A percentile compares a stretch with the other conserved stretches of the same genome.
Conservation (phyloP, 2,329 filamentous ascomycete species). For the Xylariaceae sp. region DNA sequence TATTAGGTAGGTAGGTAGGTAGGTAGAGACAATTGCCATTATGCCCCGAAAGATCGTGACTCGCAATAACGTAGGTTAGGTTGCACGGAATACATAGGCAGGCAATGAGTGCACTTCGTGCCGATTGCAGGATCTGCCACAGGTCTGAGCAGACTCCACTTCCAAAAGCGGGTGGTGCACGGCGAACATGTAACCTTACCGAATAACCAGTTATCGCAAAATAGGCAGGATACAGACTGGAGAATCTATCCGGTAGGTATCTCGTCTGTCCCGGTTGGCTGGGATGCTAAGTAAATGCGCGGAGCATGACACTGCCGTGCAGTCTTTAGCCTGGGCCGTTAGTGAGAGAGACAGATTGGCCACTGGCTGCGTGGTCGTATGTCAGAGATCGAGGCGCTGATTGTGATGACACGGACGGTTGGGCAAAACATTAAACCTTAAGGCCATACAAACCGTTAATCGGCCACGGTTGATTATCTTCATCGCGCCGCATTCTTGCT, state of each 20-base stretch:
- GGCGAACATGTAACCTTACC: too few species aligned
- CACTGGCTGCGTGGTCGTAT: constrained; percentile 13
- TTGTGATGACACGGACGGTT: constrained; percentile 16
- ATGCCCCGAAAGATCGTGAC: constrained; percentile 7
- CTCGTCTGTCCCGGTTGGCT: neutral
- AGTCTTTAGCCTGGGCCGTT: neutral
- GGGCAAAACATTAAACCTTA: constrained; percentile 11
- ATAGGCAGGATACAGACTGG: neutral
- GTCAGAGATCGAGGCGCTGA: constrained; percentile 10
- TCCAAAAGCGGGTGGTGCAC: too few species aligned
- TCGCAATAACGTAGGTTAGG: neutral
- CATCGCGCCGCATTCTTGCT: neutral
- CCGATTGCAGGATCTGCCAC: constrained; percentile 3
- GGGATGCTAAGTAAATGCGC: neutral
- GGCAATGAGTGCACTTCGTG: neutral
- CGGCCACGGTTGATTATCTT: neutral
- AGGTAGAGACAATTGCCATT: neutral
- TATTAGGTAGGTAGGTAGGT: neutral
- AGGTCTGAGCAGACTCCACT: neutral
- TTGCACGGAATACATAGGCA: neutral
- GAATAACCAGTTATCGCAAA: too few species aligned
- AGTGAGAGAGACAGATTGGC: constrained; percentile 4
- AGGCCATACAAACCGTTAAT: neutral
- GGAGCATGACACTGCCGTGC: neutral
- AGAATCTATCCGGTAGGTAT: too few species aligned